Evolutionary conservation across 352 stramenopile species (phyloP).

Genomic region (Globisporangium apiculatum): DNA sequence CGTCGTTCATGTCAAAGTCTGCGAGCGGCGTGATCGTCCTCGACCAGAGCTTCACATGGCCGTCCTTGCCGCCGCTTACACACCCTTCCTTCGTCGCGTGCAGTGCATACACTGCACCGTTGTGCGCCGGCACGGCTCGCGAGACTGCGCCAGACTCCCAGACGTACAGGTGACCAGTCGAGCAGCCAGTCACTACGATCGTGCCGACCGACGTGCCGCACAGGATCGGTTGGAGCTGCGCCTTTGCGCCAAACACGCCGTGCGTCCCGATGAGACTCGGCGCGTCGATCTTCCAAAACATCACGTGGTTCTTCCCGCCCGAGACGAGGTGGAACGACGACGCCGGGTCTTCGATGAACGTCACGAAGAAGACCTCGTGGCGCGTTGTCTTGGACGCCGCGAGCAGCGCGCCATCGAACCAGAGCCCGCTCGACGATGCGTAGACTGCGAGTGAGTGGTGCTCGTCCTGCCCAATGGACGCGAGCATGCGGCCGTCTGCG

Average conservation of each 20-base stretch:
- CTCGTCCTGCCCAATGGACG: slow-evolving; percentile 63
- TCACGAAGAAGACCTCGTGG: slow-evolving; percentile 49
- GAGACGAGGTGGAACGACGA: slow-evolving; percentile 46
- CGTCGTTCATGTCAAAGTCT: slow-evolving; percentile 52
- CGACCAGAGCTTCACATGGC: slow-evolving; percentile 70
- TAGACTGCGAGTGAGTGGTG: slow-evolving; percentile 73
- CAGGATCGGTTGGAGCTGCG: slow-evolving; percentile 44
- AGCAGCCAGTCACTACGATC: slow-evolving; percentile 46
- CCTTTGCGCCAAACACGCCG: slow-evolving; percentile 60
- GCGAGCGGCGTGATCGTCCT: slow-evolving; percentile 34
- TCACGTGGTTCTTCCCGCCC: slow-evolving; percentile 56
- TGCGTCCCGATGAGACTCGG: slow-evolving; percentile 38
- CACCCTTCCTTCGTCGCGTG: slow-evolving; percentile 45
- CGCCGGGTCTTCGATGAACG: slow-evolving; percentile 42
- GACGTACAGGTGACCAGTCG: slow-evolving; percentile 61
- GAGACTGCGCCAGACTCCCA: slow-evolving; percentile 62
- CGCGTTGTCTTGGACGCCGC: slow-evolving; percentile 42
- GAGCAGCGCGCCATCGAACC: slow-evolving; percentile 56
- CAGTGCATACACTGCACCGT: slow-evolving; percentile 58
- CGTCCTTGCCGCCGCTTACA: slow-evolving; percentile 53
- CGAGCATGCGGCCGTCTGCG: slow-evolving; percentile 31
- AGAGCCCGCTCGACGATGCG: slow-evolving; percentile 42
- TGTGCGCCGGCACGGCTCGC: slow-evolving; percentile 54
- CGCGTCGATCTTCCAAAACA: slow-evolving; percentile 61
- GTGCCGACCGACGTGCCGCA: slow-evolving; percentile 52